These are phyloP conservation scores for Rhododendron ovatum DNA, from an alignment of 148 eudicot species.

Conservation along the genomic window DNA sequence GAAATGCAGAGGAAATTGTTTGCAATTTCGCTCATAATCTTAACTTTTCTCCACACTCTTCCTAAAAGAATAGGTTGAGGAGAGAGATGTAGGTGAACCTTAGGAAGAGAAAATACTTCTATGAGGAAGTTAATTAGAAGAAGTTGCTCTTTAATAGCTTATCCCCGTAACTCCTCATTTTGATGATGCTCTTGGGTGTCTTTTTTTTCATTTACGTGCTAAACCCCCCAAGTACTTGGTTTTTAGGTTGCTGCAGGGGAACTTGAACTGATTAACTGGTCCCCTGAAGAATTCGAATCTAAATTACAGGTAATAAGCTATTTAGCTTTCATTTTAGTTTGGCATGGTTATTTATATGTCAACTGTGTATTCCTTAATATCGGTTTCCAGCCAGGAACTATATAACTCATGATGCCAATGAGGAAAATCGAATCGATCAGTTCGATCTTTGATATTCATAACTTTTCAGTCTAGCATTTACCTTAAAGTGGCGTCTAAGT, in stretches of 20 bases:
- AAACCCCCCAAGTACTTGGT: conserved; percentile 11
- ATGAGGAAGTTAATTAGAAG: not conserved
- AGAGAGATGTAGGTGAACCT: not conserved
- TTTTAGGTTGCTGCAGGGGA: conserved; percentile 97
- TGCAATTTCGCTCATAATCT: not conserved
- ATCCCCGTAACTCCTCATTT: not conserved
- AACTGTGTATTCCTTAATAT: not conserved
- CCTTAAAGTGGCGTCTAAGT: not conserved
- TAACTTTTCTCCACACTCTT: not conserved
- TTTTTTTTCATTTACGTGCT: not conserved
- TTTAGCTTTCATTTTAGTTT: not conserved
- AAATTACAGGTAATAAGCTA: conserved; percentile 58
- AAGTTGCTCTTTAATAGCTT: not conserved
- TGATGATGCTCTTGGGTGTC: not conserved
- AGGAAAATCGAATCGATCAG: not conserved
- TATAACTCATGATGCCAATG: not conserved
- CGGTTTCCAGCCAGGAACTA: not conserved
- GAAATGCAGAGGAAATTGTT: not conserved
- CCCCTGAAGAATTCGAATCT: conserved; percentile 91
- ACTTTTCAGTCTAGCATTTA: not conserved
- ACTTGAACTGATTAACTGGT: conserved; percentile 78
- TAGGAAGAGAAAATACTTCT: not conserved
- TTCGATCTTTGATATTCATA: not conserved
- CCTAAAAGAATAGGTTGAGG: not conserved
- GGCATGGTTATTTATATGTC: not conserved